phyloP scores from a whole-genome alignment of 2,329 filamentous ascomycete genomes.

The Penicillium sp. region DNA sequence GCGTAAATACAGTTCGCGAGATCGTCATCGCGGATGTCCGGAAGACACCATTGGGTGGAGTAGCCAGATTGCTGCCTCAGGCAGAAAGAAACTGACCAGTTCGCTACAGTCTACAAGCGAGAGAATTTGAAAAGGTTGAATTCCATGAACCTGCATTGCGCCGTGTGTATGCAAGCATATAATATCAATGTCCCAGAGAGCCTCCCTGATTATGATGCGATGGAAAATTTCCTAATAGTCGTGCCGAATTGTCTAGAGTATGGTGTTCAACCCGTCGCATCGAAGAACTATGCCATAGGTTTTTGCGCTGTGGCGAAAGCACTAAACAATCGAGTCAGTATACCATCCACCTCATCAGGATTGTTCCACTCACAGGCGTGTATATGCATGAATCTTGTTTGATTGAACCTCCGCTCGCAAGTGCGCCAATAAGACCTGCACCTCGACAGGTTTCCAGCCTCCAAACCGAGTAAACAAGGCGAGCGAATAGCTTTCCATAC shows the following conservation, averaged over 20 bases:
- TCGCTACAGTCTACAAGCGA: background rate
- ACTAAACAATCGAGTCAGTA: background rate
- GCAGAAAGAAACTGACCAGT: background rate
- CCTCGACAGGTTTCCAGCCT: conserved; percentile 26
- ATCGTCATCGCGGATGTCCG: conserved; percentile 7
- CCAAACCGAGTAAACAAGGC: conserved; percentile 31
- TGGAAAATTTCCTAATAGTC: too few species aligned
- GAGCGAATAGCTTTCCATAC: conserved; percentile 30
- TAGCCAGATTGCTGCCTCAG: conserved; percentile 2
- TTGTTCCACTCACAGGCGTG: conserved; percentile 24
- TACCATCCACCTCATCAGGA: background rate
- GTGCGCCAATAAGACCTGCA: conserved; percentile 24
- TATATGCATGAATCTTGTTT: conserved; percentile 35
- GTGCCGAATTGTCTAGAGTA: background rate
- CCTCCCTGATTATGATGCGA: background rate
- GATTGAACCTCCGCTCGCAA: conserved; percentile 26
- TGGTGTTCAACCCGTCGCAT: background rate
- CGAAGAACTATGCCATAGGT: background rate
- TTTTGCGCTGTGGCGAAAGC: conserved; percentile 12
- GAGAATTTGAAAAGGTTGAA: too few species aligned
- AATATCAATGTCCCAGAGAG: background rate
- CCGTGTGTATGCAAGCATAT: background rate
- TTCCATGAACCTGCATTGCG: background rate
- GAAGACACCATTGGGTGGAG: background rate
- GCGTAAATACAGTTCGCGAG: background rate